Percentiles rank a stretch among this genome's conserved stretches.
These are phyloP conservation scores for Taiozyma sp. DNA, from an alignment of 1,139 yeast genomes.

Conservation along the genomic window DNA sequence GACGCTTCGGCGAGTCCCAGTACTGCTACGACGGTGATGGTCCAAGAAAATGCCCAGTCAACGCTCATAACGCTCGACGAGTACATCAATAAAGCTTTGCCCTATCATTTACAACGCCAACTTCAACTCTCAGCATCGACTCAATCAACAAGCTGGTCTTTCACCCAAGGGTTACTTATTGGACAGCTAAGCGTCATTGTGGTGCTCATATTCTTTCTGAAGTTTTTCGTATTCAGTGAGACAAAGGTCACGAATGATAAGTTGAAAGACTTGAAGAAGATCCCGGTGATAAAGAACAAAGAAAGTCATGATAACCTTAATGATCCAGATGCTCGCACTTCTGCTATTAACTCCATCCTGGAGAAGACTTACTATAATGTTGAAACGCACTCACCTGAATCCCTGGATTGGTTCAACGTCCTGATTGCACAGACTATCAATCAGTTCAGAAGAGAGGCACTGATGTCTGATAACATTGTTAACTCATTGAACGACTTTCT, in stretches of 20 bases:
- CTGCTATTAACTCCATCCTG: constrained; percentile 45
- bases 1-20: neutral
- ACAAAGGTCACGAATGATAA: constrained; percentile 35
- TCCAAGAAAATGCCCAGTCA: constrained; percentile 20
- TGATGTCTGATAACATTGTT: constrained; percentile 77
- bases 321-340: constrained; percentile 26
- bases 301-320: constrained; percentile 22
- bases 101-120: constrained; percentile 29
- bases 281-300: constrained; percentile 17
- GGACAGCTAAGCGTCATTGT: constrained; percentile 86
- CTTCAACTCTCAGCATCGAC: constrained; percentile 18
- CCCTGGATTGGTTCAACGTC: constrained; percentile 96
- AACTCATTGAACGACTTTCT: constrained; percentile 62
- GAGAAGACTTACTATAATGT: constrained; percentile 94
- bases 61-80: constrained; percentile 31
- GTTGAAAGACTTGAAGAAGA: constrained; percentile 26
- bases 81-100: constrained; percentile 29
- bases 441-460: constrained; percentile 83
- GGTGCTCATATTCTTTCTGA: constrained; percentile 69
- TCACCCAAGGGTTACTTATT: constrained; percentile 69
- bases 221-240: constrained; percentile 88
- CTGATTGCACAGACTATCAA: constrained; percentile 86
- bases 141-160: constrained; percentile 44
- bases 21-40: constrained; percentile 17
- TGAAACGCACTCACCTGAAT: constrained; percentile 79